Conservation (phyloP, 192 early-diverging fungal species). For the Podila minutissima region DNA sequence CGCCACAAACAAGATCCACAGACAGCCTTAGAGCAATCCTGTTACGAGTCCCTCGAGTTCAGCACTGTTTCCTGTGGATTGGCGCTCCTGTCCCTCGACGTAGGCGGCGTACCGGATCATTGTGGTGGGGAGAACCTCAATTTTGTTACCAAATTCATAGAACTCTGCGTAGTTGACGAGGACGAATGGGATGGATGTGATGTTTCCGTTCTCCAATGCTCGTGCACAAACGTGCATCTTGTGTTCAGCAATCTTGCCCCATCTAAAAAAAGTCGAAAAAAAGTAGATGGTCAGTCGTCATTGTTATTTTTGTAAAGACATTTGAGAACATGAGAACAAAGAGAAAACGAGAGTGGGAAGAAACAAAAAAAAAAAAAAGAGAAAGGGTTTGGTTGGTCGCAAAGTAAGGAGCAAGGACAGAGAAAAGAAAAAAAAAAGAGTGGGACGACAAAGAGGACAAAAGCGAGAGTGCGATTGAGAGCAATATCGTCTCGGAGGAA, state of each 20-base stretch:
- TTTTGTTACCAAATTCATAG: slow-evolving; percentile 30
- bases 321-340: neutral
- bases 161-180: slow-evolving; percentile 51
- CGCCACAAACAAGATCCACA: no score
- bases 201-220: slow-evolving; percentile 43
- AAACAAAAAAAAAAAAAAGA: neutral
- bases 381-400: neutral
- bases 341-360: neutral
- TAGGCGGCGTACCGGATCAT: slow-evolving; percentile 40
- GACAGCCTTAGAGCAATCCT: slow-evolving; percentile 12
- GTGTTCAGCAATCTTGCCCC: slow-evolving; percentile 53
- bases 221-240: slow-evolving; percentile 50
- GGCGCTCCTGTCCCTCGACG: slow-evolving; percentile 12
- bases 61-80: slow-evolving; percentile 36
- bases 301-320: neutral
- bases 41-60: slow-evolving; percentile 47
- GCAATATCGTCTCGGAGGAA: neutral
- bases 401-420: no score
- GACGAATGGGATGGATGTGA: slow-evolving; percentile 40
- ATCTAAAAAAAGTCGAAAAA: slow-evolving; percentile 8
- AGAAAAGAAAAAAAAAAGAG: neutral
- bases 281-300: neutral
- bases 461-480: neutral
- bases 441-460: neutral
- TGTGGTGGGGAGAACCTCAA: slow-evolving; percentile 43